These are phyloP conservation scores for Setomelanomma holmii DNA, from an alignment of 2,329 filamentous ascomycete genomes.

Conservation along the genomic window DNA sequence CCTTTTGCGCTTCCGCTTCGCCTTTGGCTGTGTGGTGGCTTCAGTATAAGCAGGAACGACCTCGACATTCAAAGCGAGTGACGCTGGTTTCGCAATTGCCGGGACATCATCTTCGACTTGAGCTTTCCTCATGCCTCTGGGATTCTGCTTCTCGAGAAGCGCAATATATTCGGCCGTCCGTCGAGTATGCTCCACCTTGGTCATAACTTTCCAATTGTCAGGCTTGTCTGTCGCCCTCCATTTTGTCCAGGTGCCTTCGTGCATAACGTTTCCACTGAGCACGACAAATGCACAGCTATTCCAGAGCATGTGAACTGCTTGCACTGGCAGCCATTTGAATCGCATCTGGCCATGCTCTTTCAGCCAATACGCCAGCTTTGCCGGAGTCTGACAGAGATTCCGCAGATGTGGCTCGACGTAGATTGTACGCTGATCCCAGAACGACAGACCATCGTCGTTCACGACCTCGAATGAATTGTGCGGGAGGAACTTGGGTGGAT, in stretches of 20 bases:
- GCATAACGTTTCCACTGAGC: constrained; percentile 41
- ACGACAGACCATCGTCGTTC: constrained; percentile 39
- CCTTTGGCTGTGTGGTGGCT: constrained; percentile 7
- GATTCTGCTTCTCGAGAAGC: constrained; percentile 31
- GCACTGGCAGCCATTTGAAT: constrained; percentile 44
- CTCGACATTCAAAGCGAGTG: constrained; percentile 13
- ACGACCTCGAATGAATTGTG: constrained; percentile 29
- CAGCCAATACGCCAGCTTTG: constrained; percentile 41
- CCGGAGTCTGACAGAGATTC: constrained; percentile 38
- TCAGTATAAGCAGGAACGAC: constrained; percentile 5
- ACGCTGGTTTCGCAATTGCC: constrained; percentile 27
- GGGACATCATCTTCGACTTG: constrained; percentile 16
- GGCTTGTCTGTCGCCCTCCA: constrained; percentile 38
- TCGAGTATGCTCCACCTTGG: constrained; percentile 42
- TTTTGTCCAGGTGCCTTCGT: constrained; percentile 38
- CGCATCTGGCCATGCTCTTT: constrained; percentile 34
- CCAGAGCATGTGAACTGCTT: constrained; percentile 40
- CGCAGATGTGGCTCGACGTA: constrained; percentile 47
- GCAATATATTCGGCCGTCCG: constrained; percentile 41
- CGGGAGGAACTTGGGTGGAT: constrained; percentile 39
- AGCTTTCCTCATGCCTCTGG: constrained; percentile 21
- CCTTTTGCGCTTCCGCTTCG: constrained; percentile 33
- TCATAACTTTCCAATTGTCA: constrained; percentile 45
- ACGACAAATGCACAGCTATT: constrained; percentile 46
- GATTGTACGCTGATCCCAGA: constrained; percentile 47